Evolutionary conservation across 345 rosid genomes (phyloP).

Genomic region (Citrus cavaleriei): DNA sequence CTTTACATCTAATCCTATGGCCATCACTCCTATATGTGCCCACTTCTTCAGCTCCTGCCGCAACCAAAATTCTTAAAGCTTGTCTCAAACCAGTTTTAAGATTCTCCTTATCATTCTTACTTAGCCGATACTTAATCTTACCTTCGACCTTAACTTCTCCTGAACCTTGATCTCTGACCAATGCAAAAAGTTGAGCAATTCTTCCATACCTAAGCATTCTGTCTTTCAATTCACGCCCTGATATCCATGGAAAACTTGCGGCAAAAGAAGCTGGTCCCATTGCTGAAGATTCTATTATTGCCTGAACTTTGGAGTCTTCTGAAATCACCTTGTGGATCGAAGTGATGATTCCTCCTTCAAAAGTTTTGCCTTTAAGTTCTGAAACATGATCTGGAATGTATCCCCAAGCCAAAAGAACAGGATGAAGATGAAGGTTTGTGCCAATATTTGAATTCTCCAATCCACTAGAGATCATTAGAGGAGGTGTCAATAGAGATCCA

Average conservation of each 20-base stretch:
- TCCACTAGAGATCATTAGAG: constrained; percentile 61
- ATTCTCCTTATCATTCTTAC: constrained; percentile 53
- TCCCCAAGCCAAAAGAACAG: constrained; percentile 63
- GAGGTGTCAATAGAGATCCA: constrained; percentile 65
- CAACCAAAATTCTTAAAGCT: constrained; percentile 56
- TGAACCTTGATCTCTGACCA: constrained; percentile 40
- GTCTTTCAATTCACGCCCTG: constrained; percentile 55
- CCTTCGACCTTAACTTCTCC: constrained; percentile 37
- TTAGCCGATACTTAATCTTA: constrained; percentile 32
- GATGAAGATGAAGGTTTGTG: constrained; percentile 60
- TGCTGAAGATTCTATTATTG: constrained; percentile 54
- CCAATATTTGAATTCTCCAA: constrained; percentile 54
- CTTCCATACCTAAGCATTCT: constrained; percentile 53
- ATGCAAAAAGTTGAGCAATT: constrained; percentile 42
- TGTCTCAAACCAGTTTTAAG: constrained; percentile 53
- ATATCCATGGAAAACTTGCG: constrained; percentile 56
- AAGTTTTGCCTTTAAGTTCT: constrained; percentile 32
- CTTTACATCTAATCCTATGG: constrained; percentile 48
- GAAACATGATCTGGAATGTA: constrained; percentile 46
- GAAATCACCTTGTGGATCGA: constrained; percentile 33
- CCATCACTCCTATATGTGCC: constrained; percentile 73
- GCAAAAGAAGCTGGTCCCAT: constrained; percentile 66
- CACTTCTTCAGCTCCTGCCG: constrained; percentile 79
- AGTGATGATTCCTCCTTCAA: constrained; percentile 68
- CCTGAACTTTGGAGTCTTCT: constrained; percentile 33